These are phyloP conservation scores for Trichoderma sp. DNA, from an alignment of 2,329 filamentous ascomycete species.

Conservation along the genomic window DNA sequence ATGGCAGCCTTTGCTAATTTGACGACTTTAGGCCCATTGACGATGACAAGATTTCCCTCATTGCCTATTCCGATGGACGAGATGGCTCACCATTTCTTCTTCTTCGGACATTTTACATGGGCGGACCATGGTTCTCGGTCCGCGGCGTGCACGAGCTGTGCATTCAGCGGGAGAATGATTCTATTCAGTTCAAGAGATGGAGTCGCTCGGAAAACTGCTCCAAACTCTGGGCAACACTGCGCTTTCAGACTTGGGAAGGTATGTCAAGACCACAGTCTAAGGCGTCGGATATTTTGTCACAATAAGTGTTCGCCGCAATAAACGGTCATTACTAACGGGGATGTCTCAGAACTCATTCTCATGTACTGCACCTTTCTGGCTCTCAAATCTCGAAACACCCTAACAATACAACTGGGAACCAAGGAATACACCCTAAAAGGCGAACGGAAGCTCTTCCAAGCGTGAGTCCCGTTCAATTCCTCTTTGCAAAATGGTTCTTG, in stretches of 20 bases:
- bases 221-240: constrained; percentile 55
- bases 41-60: constrained; percentile 53
- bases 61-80: constrained; percentile 47
- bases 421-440: constrained; percentile 47
- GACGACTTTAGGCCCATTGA: constrained; percentile 48
- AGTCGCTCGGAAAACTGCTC: constrained; percentile 41
- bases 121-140: constrained; percentile 46
- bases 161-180: constrained; percentile 48
- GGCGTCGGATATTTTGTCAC: too few relatives aligned
- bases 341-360: constrained; percentile 53
- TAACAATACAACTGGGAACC: constrained; percentile 44
- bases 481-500: not conserved
- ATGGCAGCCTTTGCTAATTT: constrained; percentile 8
- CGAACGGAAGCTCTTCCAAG: constrained; percentile 55
- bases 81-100: constrained; percentile 48
- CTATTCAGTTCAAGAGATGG: constrained; percentile 53
- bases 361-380: constrained; percentile 58
- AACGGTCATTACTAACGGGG: not conserved
- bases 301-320: not conserved
- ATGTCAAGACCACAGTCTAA: constrained; percentile 19
- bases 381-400: constrained; percentile 51
- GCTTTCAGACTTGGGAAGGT: constrained; percentile 63
- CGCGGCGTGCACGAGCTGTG: constrained; percentile 55
- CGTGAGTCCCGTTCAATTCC: constrained; percentile 41
- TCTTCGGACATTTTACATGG: constrained; percentile 43